These are phyloP conservation scores for Quercus robur DNA, from an alignment of 306 rosid genomes.

Conservation along the genomic window DNA sequence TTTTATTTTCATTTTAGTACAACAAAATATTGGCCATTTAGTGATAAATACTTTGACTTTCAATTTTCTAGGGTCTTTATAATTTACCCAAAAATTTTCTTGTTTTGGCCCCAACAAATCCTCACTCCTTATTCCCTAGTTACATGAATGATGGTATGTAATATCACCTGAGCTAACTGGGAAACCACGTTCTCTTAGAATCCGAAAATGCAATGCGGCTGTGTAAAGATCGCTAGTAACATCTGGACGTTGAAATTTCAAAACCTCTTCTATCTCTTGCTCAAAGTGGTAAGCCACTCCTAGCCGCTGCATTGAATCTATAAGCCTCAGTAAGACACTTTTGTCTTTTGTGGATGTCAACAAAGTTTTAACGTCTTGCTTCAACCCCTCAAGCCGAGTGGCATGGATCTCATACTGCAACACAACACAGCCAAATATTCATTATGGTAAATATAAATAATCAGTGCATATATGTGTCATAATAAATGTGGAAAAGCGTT, in stretches of 20 bases:
- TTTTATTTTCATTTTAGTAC: too few species aligned
- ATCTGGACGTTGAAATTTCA: not conserved
- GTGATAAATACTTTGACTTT: too few species aligned
- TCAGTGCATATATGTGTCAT: too few species aligned
- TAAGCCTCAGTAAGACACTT: not conserved
- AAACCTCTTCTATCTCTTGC: slow-evolving; percentile 15
- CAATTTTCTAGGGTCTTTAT: too few species aligned
- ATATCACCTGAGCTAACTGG: slow-evolving; percentile 13
- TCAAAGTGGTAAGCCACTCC: slow-evolving; percentile 32
- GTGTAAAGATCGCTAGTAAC: not conserved
- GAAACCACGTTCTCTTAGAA: slow-evolving; percentile 26
- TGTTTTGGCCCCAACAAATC: too few species aligned
- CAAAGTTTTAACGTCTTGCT: not conserved
- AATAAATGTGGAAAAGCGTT: too few species aligned
- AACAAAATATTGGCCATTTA: too few species aligned
- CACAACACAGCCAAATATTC: not conserved
- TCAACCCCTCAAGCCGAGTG: slow-evolving; percentile 12
- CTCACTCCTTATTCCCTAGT: not conserved
- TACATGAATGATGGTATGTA: too few species aligned
- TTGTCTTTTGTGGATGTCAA: not conserved
- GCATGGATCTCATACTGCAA: slow-evolving; percentile 21
- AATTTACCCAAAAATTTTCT: too few species aligned
- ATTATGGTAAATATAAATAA: too few species aligned
- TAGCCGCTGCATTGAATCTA: slow-evolving; percentile 18
- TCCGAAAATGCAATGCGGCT: slow-evolving; percentile 11